A percentile compares a stretch with the other conserved stretches of the same genome.
Evolutionary conservation across 768 basidiomycete species (phyloP).

Genomic region (Leccinellum luteum): DNA sequence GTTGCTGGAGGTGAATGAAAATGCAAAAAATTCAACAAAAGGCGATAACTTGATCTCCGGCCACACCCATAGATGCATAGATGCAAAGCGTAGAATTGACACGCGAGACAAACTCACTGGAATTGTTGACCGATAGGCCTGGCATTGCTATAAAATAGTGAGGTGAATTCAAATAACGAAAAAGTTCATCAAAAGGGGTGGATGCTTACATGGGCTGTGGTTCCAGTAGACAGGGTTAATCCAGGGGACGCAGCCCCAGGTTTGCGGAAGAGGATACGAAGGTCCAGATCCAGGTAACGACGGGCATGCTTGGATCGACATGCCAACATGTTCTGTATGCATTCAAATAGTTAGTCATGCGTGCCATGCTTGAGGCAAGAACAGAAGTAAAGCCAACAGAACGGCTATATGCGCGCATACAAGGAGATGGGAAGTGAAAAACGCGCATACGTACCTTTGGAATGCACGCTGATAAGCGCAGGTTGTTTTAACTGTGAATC

Average conservation of each 20-base stretch:
- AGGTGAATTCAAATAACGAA: not conserved
- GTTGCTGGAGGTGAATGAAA: not conserved
- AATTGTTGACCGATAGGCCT: not conserved
- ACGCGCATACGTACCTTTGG: slow-evolving; percentile 4
- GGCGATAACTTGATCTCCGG: too few relatives aligned
- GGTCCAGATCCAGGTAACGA: not conserved
- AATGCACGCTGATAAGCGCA: not conserved
- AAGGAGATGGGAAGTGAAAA: not conserved
- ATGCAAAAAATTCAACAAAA: too few relatives aligned
- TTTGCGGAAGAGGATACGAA: not conserved
- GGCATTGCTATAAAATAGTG: not conserved
- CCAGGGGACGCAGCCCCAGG: not conserved
- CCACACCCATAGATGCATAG: not conserved
- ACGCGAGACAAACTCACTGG: slow-evolving; percentile 7
- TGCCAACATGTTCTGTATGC: slow-evolving; percentile 12
- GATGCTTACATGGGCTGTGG: slow-evolving; percentile 5
- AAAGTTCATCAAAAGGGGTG: not conserved
- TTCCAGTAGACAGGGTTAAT: slow-evolving; percentile 12
- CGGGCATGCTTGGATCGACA: slow-evolving; percentile 12
- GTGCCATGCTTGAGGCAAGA: not conserved
- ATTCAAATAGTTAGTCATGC: not conserved
- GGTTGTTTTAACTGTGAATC: not conserved
- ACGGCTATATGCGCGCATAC: not conserved
- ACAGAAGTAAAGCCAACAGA: not conserved
- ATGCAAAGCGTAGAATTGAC: not conserved